These are phyloP conservation scores for Venturia oleaginea DNA, from an alignment of 2,329 filamentous ascomycete genomes.

Conservation along the genomic window DNA sequence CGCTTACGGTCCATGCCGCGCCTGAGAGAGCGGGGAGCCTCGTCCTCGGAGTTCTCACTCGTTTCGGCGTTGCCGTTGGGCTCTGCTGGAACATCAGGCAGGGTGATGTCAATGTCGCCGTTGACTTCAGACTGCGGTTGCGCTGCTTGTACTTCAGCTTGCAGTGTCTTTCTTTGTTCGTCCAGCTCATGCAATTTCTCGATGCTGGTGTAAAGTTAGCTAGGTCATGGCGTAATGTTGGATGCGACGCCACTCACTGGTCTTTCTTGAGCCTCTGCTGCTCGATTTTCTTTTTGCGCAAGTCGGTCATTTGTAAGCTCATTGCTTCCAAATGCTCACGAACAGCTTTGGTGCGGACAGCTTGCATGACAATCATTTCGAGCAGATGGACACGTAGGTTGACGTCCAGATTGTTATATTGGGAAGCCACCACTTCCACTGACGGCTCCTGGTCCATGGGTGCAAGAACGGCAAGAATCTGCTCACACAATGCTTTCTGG, in stretches of 20 bases:
- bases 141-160: constrained; percentile 62
- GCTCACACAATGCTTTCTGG: constrained; percentile 63
- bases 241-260: constrained; percentile 35
- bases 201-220: constrained; percentile 39
- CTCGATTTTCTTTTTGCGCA: constrained; percentile 92
- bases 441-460: constrained; percentile 68
- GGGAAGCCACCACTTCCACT: constrained; percentile 59
- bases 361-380: constrained; percentile 78
- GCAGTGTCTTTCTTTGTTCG: constrained; percentile 61
- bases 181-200: constrained; percentile 64
- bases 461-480: constrained; percentile 70
- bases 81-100: constrained; percentile 53
- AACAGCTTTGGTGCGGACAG: constrained; percentile 75
- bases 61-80: constrained; percentile 47
- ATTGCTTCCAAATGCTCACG: constrained; percentile 86
- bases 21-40: constrained; percentile 48
- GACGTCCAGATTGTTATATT: constrained; percentile 69
- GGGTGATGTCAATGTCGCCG: constrained; percentile 46
- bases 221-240: not conserved
- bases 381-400: constrained; percentile 74
- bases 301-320: constrained; percentile 86
- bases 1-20: constrained; percentile 55
- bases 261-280: constrained; percentile 69
- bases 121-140: constrained; percentile 45
- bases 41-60: constrained; percentile 60